A percentile compares a stretch with the other conserved stretches of the same genome.
Conservation (phyloP, 2,329 filamentous ascomycete genomes). For the Botrytis paeoniae region DNA sequence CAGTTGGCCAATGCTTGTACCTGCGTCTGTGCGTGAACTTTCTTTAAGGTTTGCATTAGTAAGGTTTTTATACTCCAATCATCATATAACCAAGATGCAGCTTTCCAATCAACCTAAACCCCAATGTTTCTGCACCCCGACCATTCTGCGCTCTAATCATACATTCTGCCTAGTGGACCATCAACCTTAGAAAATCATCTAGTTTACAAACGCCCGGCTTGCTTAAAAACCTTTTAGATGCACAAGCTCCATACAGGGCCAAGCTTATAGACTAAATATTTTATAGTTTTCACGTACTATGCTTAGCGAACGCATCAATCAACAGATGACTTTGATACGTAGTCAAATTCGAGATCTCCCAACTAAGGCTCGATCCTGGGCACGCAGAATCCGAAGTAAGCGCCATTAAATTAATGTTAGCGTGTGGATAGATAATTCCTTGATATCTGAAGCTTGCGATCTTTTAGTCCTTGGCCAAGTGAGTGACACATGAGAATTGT, state of each 20-base stretch:
- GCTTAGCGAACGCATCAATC: not conserved
- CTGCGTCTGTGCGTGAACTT: not conserved
- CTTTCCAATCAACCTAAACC: not conserved
- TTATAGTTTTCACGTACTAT: not conserved
- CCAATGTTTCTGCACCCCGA: not conserved
- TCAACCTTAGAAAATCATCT: not conserved
- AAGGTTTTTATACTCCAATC: not conserved
- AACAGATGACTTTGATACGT: not conserved
- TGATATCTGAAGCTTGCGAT: not conserved
- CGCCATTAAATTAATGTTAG: not conserved
- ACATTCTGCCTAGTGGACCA: not conserved
- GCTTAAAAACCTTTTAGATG: not conserved
- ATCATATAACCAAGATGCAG: not conserved
- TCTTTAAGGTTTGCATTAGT: not conserved
- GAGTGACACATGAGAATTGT: not conserved
- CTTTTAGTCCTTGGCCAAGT: not conserved
- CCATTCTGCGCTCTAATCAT: not conserved
- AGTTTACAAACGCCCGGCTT: not conserved
- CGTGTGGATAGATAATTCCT: not conserved
- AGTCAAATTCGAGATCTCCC: not conserved
- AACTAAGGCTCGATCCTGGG: not conserved
- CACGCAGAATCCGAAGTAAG: not conserved
- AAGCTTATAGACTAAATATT: not conserved
- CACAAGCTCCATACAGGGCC: not conserved
- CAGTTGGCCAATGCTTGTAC: not conserved